Conservation (phyloP, 768 basidiomycete species). For the Amanita muscaria region DNA sequence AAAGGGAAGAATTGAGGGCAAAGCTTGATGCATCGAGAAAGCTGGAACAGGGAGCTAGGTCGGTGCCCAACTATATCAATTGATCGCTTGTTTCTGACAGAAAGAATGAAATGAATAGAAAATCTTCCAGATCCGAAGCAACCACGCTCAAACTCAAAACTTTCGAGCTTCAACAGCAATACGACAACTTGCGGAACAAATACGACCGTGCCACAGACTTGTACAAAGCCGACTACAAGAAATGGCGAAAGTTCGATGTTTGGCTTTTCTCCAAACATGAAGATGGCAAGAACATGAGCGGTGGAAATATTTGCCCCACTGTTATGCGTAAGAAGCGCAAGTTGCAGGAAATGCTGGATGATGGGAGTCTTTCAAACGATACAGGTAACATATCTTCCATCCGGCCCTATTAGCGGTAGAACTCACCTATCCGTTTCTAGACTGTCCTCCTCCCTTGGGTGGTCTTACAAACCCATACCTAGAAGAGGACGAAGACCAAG, state of each 20-base stretch:
- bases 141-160: conserved; percentile 20
- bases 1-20: conserved; percentile 17
- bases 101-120: conserved; percentile 3
- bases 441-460: conserved; percentile 16
- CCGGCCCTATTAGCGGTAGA: background rate
- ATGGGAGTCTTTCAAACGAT: background rate
- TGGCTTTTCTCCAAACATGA: conserved; percentile 31
- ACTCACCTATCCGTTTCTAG: background rate
- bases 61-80: background rate
- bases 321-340: conserved; percentile 17
- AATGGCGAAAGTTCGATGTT: conserved; percentile 37
- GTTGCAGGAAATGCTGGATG: conserved; percentile 16
- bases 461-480: conserved; percentile 14
- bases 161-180: conserved; percentile 28
- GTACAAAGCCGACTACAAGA: conserved; percentile 45
- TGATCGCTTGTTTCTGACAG: background rate
- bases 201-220: conserved; percentile 37
- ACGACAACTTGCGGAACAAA: conserved; percentile 34
- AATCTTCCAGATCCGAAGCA: conserved; percentile 5
- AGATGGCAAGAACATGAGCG: conserved; percentile 19
- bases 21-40: conserved; percentile 1
- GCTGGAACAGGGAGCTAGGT: conserved; percentile 1
- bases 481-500: conserved; percentile 19
- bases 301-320: conserved; percentile 20
- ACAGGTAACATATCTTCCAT: background rate